A percentile compares a stretch with the other conserved stretches of the same genome.
Evolutionary conservation across 169 alveolate species (phyloP).

Genomic region (Babesia microti): DNA sequence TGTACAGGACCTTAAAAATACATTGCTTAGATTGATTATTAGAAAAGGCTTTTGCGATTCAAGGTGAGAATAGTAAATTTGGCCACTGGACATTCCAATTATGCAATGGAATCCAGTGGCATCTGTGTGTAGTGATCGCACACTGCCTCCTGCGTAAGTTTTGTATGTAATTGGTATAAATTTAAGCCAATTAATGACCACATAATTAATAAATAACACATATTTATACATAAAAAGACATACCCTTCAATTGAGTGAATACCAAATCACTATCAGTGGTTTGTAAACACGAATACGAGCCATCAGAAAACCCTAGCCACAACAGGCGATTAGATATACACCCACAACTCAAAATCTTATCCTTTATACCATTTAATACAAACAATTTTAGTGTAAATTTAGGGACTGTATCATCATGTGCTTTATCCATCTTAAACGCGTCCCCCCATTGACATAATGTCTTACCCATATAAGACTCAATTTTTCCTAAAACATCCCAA

Average conservation of each 20-base stretch:
- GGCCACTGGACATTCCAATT: conserved; percentile 35
- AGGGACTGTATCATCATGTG: no score
- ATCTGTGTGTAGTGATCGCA: conserved; percentile 28
- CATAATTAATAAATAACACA: no score
- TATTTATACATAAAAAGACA: no score
- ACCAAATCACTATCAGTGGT: no score
- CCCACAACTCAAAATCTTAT: no score
- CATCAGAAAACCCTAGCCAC: conserved; percentile 45
- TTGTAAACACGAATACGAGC: no score
- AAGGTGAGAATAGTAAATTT: conserved; percentile 35
- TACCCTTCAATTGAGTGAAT: no score
- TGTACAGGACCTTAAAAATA: conserved; percentile 19
- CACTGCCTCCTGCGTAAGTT: conserved; percentile 15
- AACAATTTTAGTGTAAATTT: no score
- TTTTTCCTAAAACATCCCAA: conserved; percentile 38
- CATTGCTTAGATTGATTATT: conserved; percentile 15
- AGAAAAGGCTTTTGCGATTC: conserved; percentile 16
- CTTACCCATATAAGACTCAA: conserved; percentile 37
- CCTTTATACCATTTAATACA: no score
- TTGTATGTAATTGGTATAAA: no score
- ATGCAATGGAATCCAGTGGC: conserved; percentile 44
- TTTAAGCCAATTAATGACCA: no score
- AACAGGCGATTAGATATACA: conserved; percentile 26
- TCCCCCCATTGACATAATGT: conserved; percentile 30
- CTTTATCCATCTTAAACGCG: no score